A percentile compares a stretch with the other conserved stretches of the same genome.
phyloP scores from a whole-genome alignment of 2,329 filamentous ascomycete genomes.

The Exophiala calicioides region DNA sequence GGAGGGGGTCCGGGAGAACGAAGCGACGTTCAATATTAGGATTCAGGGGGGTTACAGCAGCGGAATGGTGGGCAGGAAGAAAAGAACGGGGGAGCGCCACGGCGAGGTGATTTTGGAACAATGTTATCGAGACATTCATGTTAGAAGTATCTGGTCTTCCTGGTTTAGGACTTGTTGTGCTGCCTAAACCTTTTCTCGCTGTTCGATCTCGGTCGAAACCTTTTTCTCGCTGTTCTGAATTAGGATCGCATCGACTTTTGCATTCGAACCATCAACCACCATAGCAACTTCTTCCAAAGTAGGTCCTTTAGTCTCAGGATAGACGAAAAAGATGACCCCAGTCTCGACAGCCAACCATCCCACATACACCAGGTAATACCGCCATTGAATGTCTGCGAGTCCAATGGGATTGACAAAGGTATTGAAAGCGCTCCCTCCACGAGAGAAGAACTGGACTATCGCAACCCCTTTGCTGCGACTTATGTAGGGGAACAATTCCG shows the following conservation, averaged over 20 bases:
- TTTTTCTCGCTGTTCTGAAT: too few relatives aligned
- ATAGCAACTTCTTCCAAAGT: slow-evolving; percentile 15
- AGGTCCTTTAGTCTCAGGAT: slow-evolving; percentile 36
- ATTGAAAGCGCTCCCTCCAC: slow-evolving; percentile 19
- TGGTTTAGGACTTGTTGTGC: too few relatives aligned
- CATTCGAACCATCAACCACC: slow-evolving; percentile 10
- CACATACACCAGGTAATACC: slow-evolving; percentile 41
- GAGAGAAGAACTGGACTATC: slow-evolving; percentile 22
- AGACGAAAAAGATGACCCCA: slow-evolving; percentile 30
- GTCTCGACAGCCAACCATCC: slow-evolving; percentile 34
- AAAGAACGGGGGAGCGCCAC: too few relatives aligned
- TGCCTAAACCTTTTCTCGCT: too few relatives aligned
- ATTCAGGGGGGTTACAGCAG: too few relatives aligned
- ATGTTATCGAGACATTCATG: too few relatives aligned
- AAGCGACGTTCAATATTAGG: too few relatives aligned
- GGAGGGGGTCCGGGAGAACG: too few relatives aligned
- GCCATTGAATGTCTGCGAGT: slow-evolving; percentile 37
- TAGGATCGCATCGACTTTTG: background rate
- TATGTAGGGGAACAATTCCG: slow-evolving; percentile 51
- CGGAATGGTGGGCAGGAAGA: too few relatives aligned
- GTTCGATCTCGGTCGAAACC: too few relatives aligned
- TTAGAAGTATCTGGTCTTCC: too few relatives aligned
- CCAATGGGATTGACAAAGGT: slow-evolving; percentile 40
- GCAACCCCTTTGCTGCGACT: slow-evolving; percentile 48
- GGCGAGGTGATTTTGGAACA: too few relatives aligned